Evolutionary conservation across 2,329 filamentous ascomycete genomes (phyloP).

Genomic region (Dryadomyces quercus-mongolicae): DNA sequence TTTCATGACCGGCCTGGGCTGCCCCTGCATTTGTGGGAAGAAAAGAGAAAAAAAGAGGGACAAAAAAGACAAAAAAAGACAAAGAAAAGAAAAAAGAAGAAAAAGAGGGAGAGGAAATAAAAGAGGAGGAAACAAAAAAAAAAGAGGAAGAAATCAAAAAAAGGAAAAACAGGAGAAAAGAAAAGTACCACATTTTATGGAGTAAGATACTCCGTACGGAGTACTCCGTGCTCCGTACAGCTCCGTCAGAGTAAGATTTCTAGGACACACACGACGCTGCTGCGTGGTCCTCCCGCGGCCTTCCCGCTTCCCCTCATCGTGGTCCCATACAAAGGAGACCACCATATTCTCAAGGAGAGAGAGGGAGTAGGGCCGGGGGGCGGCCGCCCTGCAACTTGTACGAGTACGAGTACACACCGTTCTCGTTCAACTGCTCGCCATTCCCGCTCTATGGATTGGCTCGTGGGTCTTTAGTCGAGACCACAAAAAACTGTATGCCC

Average conservation of each 20-base stretch:
- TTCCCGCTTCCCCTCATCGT: no score
- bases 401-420: neutral
- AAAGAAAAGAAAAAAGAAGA: neutral
- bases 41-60: neutral
- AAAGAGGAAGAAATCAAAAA: neutral
- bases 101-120: neutral
- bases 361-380: neutral
- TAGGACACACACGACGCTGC: no score
- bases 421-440: neutral
- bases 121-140: neutral
- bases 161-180: neutral
- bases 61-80: neutral
- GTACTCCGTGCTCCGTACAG: no score
- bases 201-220: neutral
- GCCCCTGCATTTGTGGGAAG: no score
- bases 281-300: no score
- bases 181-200: neutral
- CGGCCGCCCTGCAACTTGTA: neutral
- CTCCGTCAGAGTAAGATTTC: no score
- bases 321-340: no score
- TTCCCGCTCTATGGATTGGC: neutral
- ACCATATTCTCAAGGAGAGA: neutral
- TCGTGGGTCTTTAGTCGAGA: neutral
- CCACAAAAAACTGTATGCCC: conserved; percentile 3
- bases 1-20: neutral